Evolutionary conservation across 495 filamentous ascomycete species (phyloP), one percentile per base, ranked within the genome.

Genomic region (Aspergillus mulundensis): DNA sequence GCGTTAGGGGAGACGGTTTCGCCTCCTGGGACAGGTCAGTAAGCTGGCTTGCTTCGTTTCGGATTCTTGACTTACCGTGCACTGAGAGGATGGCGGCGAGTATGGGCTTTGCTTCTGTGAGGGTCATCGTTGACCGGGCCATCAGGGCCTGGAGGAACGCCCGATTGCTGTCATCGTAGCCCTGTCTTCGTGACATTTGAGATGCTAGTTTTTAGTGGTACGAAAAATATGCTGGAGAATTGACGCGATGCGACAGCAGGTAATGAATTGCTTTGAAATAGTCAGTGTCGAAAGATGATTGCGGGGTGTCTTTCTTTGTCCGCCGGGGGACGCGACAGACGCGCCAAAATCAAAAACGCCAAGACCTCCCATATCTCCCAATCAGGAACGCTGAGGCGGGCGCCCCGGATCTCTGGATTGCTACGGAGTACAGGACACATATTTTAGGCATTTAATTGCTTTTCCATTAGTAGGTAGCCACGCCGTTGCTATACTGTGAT

Each of bases 61-160:
- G 38, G 0, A 25, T 6, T 7, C 4, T 11, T 10, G 43, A 34
- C 48, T 65, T 65, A 79, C 77, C 73, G 43, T 83, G 68, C 23
- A 76, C 81, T 5, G 78, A 82, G 55, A 88, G 74, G 50, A 98
- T 94, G 15, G 82, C 82, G 1, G 91, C 89, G 1, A 97, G 75
- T 11, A 96, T 68, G 0, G 83, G 82, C 56, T 86, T 81, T 5
- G 85, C 84, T 54, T 95, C 85, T 30, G 79, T 70, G 59, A 89
- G 85, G 6, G 88, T 96, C 67, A 96, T 74, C 20, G 82, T 81
- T 7, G 86, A 85, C 16, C 85, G 84, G 3, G 87, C 84, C 67
- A 97, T 82, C 65, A 98, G 88, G 57, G 87, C 89, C 75, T 98
- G 94, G 0, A 97, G 74, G 65, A 98, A 96, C n/a, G 93, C 91